Evolutionary conservation across 345 rosid genomes (phyloP).

Genomic region (Mangifera indica): DNA sequence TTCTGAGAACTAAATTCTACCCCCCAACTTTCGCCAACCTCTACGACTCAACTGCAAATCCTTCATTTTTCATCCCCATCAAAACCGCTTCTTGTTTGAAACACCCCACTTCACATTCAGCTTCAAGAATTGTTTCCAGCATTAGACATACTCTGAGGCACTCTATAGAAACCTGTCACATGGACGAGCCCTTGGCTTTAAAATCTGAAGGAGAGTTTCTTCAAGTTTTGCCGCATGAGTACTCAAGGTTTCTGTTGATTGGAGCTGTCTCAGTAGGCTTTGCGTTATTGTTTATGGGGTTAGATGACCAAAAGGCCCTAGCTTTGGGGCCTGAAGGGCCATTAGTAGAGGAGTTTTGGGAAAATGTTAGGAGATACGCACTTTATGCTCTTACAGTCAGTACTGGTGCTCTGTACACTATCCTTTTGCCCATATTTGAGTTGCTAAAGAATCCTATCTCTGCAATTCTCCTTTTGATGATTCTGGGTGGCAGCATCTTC

Average conservation of each 20-base stretch:
- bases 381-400: constrained; percentile 95
- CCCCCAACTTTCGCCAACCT: neutral
- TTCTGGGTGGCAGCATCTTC: constrained; percentile 65
- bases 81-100: constrained; percentile 10
- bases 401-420: constrained; percentile 77
- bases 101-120: neutral
- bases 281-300: constrained; percentile 39
- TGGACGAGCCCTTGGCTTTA: neutral
- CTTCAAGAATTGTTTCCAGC: neutral
- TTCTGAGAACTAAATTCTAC: constrained; percentile 24
- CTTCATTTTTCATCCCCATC: constrained; percentile 8
- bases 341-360: constrained; percentile 91
- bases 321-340: constrained; percentile 95
- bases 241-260: constrained; percentile 38
- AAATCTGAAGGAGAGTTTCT: constrained; percentile 14
- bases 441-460: constrained; percentile 79
- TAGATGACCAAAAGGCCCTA: constrained; percentile 61
- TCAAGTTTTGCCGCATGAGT: constrained; percentile 25
- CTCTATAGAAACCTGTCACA: neutral
- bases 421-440: constrained; percentile 61
- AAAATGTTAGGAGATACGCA: constrained; percentile 89
- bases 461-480: constrained; percentile 62
- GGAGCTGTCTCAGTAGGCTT: constrained; percentile 63
- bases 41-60: constrained; percentile 7
- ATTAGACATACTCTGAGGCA: neutral